Base-by-base conservation (phyloP, 2,329 filamentous ascomycete species). In the Fusarium annulatum region DNA sequence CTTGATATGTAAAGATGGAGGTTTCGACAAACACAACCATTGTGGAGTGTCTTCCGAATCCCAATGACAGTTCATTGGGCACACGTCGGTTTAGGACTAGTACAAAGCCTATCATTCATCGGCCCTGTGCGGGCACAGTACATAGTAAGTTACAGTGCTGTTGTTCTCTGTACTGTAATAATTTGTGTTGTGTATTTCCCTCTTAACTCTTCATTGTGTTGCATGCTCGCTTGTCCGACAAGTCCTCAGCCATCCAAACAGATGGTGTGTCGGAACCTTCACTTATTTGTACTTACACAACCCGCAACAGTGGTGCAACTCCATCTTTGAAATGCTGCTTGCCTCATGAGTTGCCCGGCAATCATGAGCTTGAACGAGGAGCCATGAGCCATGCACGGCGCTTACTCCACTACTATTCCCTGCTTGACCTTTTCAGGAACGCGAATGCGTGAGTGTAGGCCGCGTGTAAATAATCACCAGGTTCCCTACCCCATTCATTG, bases 361-460 rank as follows among this genome's bases (percentile, higher is more conserved):
- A 69, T 59, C 68, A 64, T 72, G 58, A 72, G 60, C 49, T 43
- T 26, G 53, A 73, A 72, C 46, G 58, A 61, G 64, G 66, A 73
- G 70, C 57, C 61, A 70, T 73, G 58, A 60, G 69, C 62, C 57
- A 73, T 73, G 52, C 57, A 41, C 48, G 62, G 66, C 68, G 67
- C 66, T 64, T 65, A 67, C 66, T 61, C 76, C 76, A 77, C 72
- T 61, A 36, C 34, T 58, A 71, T 71, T 76, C 69, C 74, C 75
- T 76, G 76, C 76, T 77, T 76, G 62, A 23, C 69, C 67, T 57
- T 61, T 76, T 73, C 67, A 76, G 76, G 72, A 76, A 77, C 72
- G 64, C 72, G 67, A 74, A 69, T 69, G 69, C 45, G 62, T 64
- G 69, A 67, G 52, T 59, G 64, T 72, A 71, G 71, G 71, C 71